Conservation (phyloP, 2,329 filamentous ascomycete species). For the Xylariaceae sp. region DNA sequence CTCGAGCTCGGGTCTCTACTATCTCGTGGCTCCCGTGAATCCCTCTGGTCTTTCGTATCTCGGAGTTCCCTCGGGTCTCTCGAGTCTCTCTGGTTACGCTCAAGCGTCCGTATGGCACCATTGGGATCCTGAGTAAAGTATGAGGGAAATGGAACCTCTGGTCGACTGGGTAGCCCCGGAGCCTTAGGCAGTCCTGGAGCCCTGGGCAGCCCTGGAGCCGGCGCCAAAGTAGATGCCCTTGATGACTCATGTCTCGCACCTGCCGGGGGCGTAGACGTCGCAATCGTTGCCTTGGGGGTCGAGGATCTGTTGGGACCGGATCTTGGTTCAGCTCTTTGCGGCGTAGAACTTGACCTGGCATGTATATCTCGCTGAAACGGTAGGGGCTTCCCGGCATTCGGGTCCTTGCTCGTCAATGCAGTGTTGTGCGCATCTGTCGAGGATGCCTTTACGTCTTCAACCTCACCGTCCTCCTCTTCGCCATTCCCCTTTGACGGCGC, state of each 20-base stretch:
- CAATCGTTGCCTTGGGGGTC: conserved; percentile 15
- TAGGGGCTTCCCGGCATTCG: conserved; percentile 7
- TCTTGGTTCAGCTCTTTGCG: conserved; percentile 17
- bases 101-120: conserved; percentile 27
- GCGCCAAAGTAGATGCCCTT: conserved; percentile 21
- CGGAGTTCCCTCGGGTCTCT: conserved; percentile 26
- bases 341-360: conserved; percentile 6
- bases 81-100: conserved; percentile 21
- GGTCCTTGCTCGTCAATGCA: conserved; percentile 12
- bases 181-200: conserved; percentile 10
- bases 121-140: conserved; percentile 40
- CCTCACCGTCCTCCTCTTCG: conserved; percentile 66
- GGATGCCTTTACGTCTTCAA: conserved; percentile 48
- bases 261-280: conserved; percentile 11
- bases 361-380: conserved; percentile 13
- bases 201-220: conserved; percentile 10
- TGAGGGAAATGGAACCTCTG: conserved; percentile 48
- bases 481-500: conserved; percentile 26
- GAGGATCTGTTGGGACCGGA: conserved; percentile 15
- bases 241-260: conserved; percentile 23
- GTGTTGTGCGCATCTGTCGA: conserved; percentile 8
- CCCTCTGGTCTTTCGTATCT: conserved; percentile 16
- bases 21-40: conserved; percentile 31
- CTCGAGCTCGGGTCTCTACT: conserved; percentile 26
- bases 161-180: conserved; percentile 47